Evolutionary conservation across 2,329 filamentous ascomycete species (phyloP).

Genomic region (Cryphonectria carpinicola): DNA sequence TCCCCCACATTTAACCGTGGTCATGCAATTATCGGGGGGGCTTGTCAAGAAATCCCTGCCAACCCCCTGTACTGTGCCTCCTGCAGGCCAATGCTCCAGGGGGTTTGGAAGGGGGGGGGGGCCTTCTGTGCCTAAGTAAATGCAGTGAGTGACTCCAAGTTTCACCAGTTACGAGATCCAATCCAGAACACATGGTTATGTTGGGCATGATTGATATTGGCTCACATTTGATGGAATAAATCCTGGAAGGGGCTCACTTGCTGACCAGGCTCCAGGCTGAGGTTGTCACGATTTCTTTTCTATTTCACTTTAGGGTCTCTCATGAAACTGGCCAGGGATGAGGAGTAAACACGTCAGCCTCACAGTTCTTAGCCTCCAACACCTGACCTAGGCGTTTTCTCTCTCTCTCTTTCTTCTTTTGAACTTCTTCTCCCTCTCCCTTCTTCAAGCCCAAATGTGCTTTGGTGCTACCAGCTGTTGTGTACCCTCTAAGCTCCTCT

Average conservation of each 20-base stretch:
- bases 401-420: background rate
- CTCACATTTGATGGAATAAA: background rate
- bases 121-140: background rate
- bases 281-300: background rate
- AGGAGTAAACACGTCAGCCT: conserved; percentile 12
- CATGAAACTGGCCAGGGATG: background rate
- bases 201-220: background rate
- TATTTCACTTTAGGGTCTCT: background rate
- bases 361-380: background rate
- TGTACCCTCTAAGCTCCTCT: background rate
- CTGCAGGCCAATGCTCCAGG: background rate
- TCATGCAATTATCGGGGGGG: conserved; percentile 15
- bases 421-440: background rate
- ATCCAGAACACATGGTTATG: background rate
- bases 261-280: background rate
- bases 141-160: conserved; percentile 1
- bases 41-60: background rate
- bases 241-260: background rate
- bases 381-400: background rate
- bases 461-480: background rate
- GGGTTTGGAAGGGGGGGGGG: too few species aligned
- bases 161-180: background rate
- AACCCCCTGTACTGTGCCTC: background rate
- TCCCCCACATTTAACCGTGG: background rate
- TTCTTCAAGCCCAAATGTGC: background rate